Evolutionary conservation across 148 eudicot species (phyloP), one percentile per base, ranked within the genome.

Genomic region (Spergularia bocconei): DNA sequence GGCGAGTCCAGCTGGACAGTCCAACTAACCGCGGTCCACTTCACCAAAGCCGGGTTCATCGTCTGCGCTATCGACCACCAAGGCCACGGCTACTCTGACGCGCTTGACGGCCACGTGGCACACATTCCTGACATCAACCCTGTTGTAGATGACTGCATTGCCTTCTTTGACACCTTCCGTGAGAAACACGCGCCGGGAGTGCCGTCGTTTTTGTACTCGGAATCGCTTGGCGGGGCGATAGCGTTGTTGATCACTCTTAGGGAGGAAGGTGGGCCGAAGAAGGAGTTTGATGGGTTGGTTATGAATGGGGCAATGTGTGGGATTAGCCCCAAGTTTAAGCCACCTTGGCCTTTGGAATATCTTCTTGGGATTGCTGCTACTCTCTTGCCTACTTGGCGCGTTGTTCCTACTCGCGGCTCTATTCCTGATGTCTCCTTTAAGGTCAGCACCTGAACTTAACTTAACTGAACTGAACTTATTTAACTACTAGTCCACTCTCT

Each of bases 221-320:
- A 95, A 77, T 92, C 97, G 36, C 91, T 92, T 13, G 99, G 99
- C 8, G 99, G 98, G 3, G 98, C 99, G 23, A 95, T 95, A 2
- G 87, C 96, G 29, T 53, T 95, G 11, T 69, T 95, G 41, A 92
- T 95, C 61, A 76, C 85, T 41, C 85, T 95, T 23, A 79, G 87
- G 39, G 79, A 72, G 3, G 88, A 65, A 5, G 85, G 67, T 0
- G 73, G 82, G 17, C 10, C 17, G 7, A 62, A 71, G 8, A 61
- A 78, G 69, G 84, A 54, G 63, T 95, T 80, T 77, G 87, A 92
- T 68, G 99, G 99, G 47, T 56, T 92, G 23, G 89, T 92, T 13
- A 77, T 95, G 70, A 95, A 92, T 67, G 99, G 98, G 1, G 99
- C 97, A 0, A 95, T 95, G 99, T 95, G 93, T 70, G 99, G 99